Base-by-base conservation (phyloP, 164 flowering plant species). In the Malania oleifera region DNA sequence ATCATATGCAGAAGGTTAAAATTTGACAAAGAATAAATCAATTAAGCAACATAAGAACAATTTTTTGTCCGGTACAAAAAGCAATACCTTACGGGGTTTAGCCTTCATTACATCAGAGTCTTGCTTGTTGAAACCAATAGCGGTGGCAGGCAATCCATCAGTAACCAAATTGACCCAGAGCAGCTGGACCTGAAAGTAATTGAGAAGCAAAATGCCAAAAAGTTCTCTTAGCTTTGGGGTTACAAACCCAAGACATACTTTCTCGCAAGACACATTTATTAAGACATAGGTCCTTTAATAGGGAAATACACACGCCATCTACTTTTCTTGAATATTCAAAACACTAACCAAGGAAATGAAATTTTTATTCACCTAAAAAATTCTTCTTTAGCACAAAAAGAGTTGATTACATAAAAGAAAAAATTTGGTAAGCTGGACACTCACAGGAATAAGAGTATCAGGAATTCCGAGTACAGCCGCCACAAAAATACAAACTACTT, bases 401-500 rank as follows among this genome's bases (percentile, higher is more conserved):
- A 40, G 44, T 40, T 40, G 44, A 11, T 15, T 11, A 15, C 44
- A 40, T 40, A 15, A 12, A 40, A 40, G 4, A 11, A 11, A 11
- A 40, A 15, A 11, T 11, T 40, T 15, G 7, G 38, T 17, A 34
- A 5, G 40, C 13, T 17, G 39, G 59, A 41, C 29, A 80, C 96
- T 83, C 68, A 93, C 99, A 55, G 99, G 99, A 15, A 89, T 88
- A 66, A 93, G 93, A 45, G 97, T 93, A 63, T 93, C 99, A 48
- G 99, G 99, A 57, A 93, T 90, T 52, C 99, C 99, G 68, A 93
- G 97, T 34, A 88, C 87, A 60, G 99, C 97, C 28, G 99, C 99
- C 60, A 93, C 96, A 80, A 93, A 93, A 49, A 93, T 93, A 57
- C 99, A 93, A 71, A 90, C 99, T 45, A 93, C 99, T 82, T 93